Base-by-base conservation (phyloP, 2,329 filamentous ascomycete species). In the Chaetomiaceae sp. region DNA sequence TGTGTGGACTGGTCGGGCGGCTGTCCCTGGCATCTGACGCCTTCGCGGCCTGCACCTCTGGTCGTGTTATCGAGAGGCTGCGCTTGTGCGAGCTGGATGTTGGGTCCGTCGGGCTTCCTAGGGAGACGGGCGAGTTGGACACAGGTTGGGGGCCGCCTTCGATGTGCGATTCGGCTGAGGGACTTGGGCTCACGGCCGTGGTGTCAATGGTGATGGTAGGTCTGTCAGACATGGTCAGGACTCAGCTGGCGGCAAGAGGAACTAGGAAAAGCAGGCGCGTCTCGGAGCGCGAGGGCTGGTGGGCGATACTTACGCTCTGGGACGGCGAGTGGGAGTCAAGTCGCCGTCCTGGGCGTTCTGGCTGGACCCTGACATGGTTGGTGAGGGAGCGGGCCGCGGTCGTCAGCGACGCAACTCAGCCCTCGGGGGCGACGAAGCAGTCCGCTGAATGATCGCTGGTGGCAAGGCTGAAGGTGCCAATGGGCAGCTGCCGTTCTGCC, bases 1-100 rank as follows among this genome's bases (percentile, higher is more conserved):
- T 89, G 68, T 88, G 85, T 8, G 86, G 84, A 59, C 85, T 89
- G 12, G 81, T 85, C 1, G 86, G 86, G 54, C 84, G 76, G 66
- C 81, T 85, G 56, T 85, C 83, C 59, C 74, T 79, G 68, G 78
- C 83, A 19, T 88, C 85, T 61, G 87, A 85, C 1, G 83, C 84
- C 34, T 75, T 75, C n/a, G 79, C 74, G 14, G 75, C 71, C 57
- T 77, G 75, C 37, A 80, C 65, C 53, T 85, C 79, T 1, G 73
- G 66, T 45, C 63, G 53, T 47, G 61, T 57, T 31, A 63, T 63
- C 9, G 62, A 64, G 14, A 60, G 65, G 53, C 47, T 62, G 53
- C 54, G 65, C 64, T 66, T 51, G 58, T 65, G 64, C 3, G 63
- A 63, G 29, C 47, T 57, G 14, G 62, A 50, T 37, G 53, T 17